Base-by-base conservation (phyloP, 192 early-diverging fungal species). In the Chytriomyces sp. region DNA sequence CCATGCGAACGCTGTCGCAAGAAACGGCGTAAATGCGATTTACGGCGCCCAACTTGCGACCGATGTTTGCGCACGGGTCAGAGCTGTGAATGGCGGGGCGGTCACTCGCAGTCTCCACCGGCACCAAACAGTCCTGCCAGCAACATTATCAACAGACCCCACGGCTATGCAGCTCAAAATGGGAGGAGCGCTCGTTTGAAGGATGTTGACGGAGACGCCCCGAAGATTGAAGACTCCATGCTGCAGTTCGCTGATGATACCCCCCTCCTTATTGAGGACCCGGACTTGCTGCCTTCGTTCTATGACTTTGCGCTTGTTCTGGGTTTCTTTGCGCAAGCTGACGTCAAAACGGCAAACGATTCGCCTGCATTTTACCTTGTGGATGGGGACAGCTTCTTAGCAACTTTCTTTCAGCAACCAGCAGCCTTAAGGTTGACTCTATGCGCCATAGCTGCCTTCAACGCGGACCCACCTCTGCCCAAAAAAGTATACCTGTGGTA, bases 391-490 rank as follows among this genome's bases (percentile, higher is more conserved):
- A 18, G 26, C n/a, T 64, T 64, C 6, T 23, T 64, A 26, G 11
- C 10, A 16, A 24, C 16, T 3, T 64, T 64, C 63, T 64, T 23
- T 64, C 26, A 18, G n/a, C n/a, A 23, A 18, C 18, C 18, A 26
- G 18, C 26, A 16, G 10, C 11, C 26, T 28, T 64, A 11, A 64
- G 63, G 28, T 26, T 64, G 18, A 64, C 28, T 11, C n/a, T n/a
- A 28, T 64, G 63, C 63, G 63, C 63, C n/a, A 28, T 64, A 26
- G 63, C 63, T 35, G 63, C 63, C 26, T 64, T 23, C 28, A 24
- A 64, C 26, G 63, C 63, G 26, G 63, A 28, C 11, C 57, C 57
- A 20, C 57, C 57, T 59, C 5, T 64, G 3, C 63, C 63, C 16
- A 35, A 64, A 28, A 64, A 13, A n/a, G 26, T 64, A 13, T n/a